Evolutionary conservation across 2,329 filamentous ascomycete species (phyloP), one percentile per base, ranked within the genome.

Genomic region (Aspergillus carbonarius): DNA sequence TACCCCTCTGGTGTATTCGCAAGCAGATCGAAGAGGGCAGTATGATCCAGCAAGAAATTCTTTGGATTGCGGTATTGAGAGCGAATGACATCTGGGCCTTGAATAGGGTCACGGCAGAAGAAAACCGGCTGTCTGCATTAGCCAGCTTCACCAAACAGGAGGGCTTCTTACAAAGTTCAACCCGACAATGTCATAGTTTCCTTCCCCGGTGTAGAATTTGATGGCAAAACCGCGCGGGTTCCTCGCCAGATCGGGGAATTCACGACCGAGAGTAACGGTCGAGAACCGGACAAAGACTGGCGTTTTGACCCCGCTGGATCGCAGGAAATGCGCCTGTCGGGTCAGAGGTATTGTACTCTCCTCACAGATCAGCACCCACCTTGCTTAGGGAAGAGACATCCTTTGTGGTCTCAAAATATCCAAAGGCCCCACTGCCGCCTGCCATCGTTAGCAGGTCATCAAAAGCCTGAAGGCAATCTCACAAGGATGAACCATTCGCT

Each of bases 31-130:
- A 82, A 83, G 4, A 78, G 70, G 10, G 77, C 76, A 60, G 82
- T 77, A 56, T 77, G 78, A 62, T 83, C 80, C 30, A 81, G 68
- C 10, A 82, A 69, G 67, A 82, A 82, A 66, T 81, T 83, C 49
- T 71, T 69, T 1, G 80, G 79, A 59, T 80, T 78, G 27, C 79
- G 74, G 32, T 70, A 71, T 59, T 82, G 80, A 0, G 78, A 79
- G 18, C 77, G 77, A 54, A 81, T 82, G 9, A 82, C 76, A 61
- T 80, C 77, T 1, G 79, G 79, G 2, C 76, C 75, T 55, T 81
- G 75, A 17, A 80, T 79, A 2, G 79, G 79, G 55, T 81, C 79
- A 25, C 79, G 74, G 58, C 74, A 79, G 67, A 82, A 82, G 74
- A 82, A 82, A 35, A 82, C 67, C 6, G 80, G 80, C 71, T 73